These are phyloP conservation scores for Infundibulicybe gibba DNA, from an alignment of 768 basidiomycete species.

Conservation along the genomic window DNA sequence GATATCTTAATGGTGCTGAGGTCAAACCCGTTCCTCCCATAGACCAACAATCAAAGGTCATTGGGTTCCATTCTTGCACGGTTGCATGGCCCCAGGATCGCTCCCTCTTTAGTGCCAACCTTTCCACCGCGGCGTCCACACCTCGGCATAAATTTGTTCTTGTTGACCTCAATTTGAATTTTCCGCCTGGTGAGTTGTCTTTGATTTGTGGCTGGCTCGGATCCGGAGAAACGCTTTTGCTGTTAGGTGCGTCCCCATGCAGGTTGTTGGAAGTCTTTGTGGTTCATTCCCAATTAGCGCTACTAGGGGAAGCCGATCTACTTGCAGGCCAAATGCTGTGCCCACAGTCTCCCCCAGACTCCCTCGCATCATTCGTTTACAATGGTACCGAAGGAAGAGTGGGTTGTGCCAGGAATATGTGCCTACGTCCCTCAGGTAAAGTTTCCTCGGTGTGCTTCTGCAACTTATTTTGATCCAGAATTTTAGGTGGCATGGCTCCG, in stretches of 20 bases:
- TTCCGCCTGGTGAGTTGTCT: constrained; percentile 76
- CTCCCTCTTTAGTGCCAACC: constrained; percentile 33
- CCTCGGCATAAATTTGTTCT: constrained; percentile 80
- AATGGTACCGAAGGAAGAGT: constrained; percentile 48
- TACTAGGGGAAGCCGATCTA: constrained; percentile 87
- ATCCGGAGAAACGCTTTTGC: constrained; percentile 81
- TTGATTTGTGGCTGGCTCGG: constrained; percentile 89
- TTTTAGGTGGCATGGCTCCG: constrained; percentile 60
- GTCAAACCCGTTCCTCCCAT: constrained; percentile 61
- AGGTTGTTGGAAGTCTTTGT: constrained; percentile 6
- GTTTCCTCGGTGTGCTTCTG: constrained; percentile 31
- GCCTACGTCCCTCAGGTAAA: constrained; percentile 84
- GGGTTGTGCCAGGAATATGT: constrained; percentile 75
- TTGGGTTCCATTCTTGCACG: constrained; percentile 81
- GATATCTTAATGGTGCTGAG: constrained; percentile 77
- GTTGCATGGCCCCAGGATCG: constrained; percentile 90
- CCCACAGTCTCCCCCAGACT: constrained; percentile 82
- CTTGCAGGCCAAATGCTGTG: constrained; percentile 78
- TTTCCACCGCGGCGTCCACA: constrained; percentile 64
- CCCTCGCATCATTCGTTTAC: constrained; percentile 59
- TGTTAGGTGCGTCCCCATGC: constrained; percentile 37
- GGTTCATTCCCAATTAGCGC: constrained; percentile 33
- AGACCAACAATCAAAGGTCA: constrained; percentile 49
- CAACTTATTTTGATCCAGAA: constrained; percentile 13
- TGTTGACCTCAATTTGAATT: constrained; percentile 69